phyloP scores from a whole-genome alignment of 179 eudicot species.

The Corrigiola litoralis region DNA sequence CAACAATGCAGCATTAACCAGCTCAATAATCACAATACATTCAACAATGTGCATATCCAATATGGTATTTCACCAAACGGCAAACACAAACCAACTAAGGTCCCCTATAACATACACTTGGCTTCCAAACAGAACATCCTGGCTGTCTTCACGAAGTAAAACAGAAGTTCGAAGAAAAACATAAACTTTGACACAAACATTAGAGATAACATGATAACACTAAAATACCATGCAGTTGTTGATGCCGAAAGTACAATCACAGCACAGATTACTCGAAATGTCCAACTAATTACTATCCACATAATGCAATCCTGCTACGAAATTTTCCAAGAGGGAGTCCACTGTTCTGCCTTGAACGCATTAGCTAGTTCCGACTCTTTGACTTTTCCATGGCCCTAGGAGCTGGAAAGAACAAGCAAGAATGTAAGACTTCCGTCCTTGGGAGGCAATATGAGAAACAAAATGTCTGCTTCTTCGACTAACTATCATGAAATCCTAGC shows the following conservation, averaged over 20 bases:
- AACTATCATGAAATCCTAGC: too few species aligned
- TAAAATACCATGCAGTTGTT: constrained; percentile 17
- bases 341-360: not conserved
- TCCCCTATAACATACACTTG: constrained; percentile 24
- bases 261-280: constrained; percentile 4
- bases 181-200: constrained; percentile 8
- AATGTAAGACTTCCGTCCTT: not conserved
- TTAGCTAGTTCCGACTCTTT: constrained; percentile 46
- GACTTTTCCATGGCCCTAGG: constrained; percentile 86
- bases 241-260: constrained; percentile 19
- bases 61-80: constrained; percentile 16
- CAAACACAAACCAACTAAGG: constrained; percentile 26
- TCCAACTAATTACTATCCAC: constrained; percentile 17
- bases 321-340: not conserved
- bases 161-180: constrained; percentile 9
- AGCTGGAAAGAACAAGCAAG: constrained; percentile 42
- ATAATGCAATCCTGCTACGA: not conserved
- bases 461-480: too few species aligned
- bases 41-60: constrained; percentile 16
- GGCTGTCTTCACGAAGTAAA: constrained; percentile 10
- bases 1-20: not conserved
- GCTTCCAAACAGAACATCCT: constrained; percentile 14
- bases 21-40: constrained; percentile 20
- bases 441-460: not conserved
- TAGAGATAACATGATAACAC: constrained; percentile 9